Conservation (phyloP, 2,329 filamentous ascomycete genomes). For the Fusarium algeriense region DNA sequence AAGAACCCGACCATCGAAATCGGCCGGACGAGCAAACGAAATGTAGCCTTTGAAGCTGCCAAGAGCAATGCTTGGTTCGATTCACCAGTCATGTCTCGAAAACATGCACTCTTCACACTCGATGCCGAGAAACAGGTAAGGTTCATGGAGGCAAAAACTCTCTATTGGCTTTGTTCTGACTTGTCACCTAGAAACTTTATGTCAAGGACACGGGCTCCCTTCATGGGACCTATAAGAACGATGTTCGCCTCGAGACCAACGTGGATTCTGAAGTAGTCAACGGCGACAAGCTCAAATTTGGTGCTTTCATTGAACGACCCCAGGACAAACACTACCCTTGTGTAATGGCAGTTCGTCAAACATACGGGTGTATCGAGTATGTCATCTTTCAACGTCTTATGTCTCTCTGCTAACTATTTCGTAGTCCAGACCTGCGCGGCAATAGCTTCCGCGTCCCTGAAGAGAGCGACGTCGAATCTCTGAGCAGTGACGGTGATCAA, state of each 20-base stretch:
- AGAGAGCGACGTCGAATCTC: slow-evolving; percentile 53
- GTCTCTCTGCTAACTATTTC: slow-evolving; percentile 27
- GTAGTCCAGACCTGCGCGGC: slow-evolving; percentile 45
- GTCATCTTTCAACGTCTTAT: neutral
- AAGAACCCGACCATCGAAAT: slow-evolving; percentile 51
- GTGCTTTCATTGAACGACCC: slow-evolving; percentile 52
- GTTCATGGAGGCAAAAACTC: slow-evolving; percentile 2
- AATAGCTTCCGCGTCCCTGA: slow-evolving; percentile 59
- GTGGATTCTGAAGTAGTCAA: slow-evolving; percentile 34
- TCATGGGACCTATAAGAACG: slow-evolving; percentile 65
- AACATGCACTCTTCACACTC: slow-evolving; percentile 69
- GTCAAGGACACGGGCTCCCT: slow-evolving; percentile 63
- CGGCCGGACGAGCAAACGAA: slow-evolving; percentile 60
- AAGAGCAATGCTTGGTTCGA: slow-evolving; percentile 75
- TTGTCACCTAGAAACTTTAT: slow-evolving; percentile 55
- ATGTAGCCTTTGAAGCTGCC: slow-evolving; percentile 50
- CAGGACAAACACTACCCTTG: slow-evolving; percentile 54
- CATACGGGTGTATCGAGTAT: slow-evolving; percentile 47
- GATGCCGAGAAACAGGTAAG: slow-evolving; percentile 60
- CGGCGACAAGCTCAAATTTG: slow-evolving; percentile 54
- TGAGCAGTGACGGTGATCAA: slow-evolving; percentile 46
- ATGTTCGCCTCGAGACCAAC: slow-evolving; percentile 38
- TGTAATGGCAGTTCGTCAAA: slow-evolving; percentile 51
- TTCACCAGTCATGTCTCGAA: slow-evolving; percentile 77
- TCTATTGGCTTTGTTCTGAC: slow-evolving; percentile 34